Conservation (phyloP, 2,329 filamentous ascomycete genomes). For the Penicillium corylophilum region DNA sequence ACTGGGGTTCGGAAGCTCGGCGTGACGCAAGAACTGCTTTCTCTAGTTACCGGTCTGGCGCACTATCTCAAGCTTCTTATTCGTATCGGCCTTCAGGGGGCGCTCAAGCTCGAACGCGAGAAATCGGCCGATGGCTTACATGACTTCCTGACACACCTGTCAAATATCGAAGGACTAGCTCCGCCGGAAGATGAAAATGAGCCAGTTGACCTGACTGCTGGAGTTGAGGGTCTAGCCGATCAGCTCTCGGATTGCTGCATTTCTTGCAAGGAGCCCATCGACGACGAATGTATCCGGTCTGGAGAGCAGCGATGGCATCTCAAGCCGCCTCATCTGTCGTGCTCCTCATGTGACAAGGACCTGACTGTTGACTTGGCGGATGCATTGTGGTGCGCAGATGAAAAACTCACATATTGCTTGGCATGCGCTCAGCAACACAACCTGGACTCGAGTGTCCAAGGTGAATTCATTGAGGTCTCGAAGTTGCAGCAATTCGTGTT, state of each 20-base stretch:
- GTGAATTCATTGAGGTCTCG: slow-evolving; percentile 72
- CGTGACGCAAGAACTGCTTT: slow-evolving; percentile 97
- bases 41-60: slow-evolving; percentile 89
- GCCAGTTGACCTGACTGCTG: slow-evolving; percentile 64
- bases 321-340: slow-evolving; percentile 65
- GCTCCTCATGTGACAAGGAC: slow-evolving; percentile 69
- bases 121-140: slow-evolving; percentile 74
- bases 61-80: slow-evolving; percentile 98
- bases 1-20: slow-evolving; percentile 85
- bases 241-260: slow-evolving; percentile 82
- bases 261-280: slow-evolving; percentile 79
- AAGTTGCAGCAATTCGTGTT: slow-evolving; percentile 95
- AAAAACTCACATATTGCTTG: slow-evolving; percentile 69
- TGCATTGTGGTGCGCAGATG: slow-evolving; percentile 67
- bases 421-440: slow-evolving; percentile 56
- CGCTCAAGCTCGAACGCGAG: slow-evolving; percentile 86
- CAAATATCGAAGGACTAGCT: slow-evolving; percentile 75
- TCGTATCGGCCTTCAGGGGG: slow-evolving; percentile 90
- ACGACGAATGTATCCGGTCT: slow-evolving; percentile 82
- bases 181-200: slow-evolving; percentile 60
- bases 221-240: slow-evolving; percentile 66
- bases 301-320: slow-evolving; percentile 81
- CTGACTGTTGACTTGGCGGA: slow-evolving; percentile 67
- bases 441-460: slow-evolving; percentile 56
- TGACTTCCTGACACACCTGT: slow-evolving; percentile 78